These are phyloP conservation scores for Quercus robur DNA, from an alignment of 306 rosid species.

Conservation along the genomic window DNA sequence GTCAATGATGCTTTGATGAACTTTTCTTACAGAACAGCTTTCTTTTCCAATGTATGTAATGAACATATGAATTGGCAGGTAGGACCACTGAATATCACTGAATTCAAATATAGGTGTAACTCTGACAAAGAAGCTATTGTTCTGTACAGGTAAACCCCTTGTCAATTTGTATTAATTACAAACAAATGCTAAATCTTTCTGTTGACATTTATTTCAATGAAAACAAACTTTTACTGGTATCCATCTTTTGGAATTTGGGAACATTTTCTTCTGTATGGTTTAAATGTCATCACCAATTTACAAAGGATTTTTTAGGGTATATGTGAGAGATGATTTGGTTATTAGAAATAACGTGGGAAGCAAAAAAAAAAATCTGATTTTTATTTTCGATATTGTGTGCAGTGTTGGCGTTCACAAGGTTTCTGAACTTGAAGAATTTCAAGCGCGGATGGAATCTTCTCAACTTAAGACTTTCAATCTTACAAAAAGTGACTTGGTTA, in stretches of 20 bases:
- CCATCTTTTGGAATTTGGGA: neutral
- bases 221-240: neutral
- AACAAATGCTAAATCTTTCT: neutral
- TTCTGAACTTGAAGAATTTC: conserved; percentile 68
- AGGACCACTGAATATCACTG: conserved; percentile 80
- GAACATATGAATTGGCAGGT: conserved; percentile 47
- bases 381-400: conserved; percentile 23
- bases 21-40: neutral
- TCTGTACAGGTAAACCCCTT: conserved; percentile 63
- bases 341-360: neutral
- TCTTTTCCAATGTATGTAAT: conserved; percentile 8
- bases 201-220: neutral
- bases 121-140: conserved; percentile 65
- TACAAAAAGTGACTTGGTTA: conserved; percentile 76
- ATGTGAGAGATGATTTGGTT: neutral
- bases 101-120: conserved; percentile 77
- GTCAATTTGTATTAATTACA: neutral
- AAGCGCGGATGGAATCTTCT: conserved; percentile 55
- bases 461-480: conserved; percentile 63
- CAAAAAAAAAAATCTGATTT: neutral
- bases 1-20: conserved; percentile 13
- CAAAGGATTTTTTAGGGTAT: neutral
- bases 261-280: neutral
- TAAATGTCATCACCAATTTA: conserved; percentile 3
- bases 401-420: conserved; percentile 83